Evolutionary conservation across 2,329 filamentous ascomycete species (phyloP), one percentile per base, ranked within the genome.

Genomic region (Ceratocystis albifundus): DNA sequence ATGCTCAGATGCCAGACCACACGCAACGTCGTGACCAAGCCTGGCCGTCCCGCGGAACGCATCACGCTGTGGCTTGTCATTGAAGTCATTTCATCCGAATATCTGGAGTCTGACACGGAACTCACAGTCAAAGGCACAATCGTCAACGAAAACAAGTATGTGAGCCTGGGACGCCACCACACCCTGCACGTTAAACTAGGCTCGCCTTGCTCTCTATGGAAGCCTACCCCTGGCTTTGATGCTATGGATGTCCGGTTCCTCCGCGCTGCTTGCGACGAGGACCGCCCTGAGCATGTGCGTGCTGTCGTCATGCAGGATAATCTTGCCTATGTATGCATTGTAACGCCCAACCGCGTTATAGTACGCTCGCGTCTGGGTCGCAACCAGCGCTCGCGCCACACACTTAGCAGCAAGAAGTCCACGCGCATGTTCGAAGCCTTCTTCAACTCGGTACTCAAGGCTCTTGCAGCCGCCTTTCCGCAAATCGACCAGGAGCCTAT

Each of bases 231-330:
- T 65, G 76, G 91, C 53, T 99, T 94, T 94, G 94, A 99, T 75
- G 92, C 88, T 70, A 86, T 99, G 10, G 89, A 92, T 2, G 78
- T 88, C 61, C 86, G 89, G 68, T 87, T 89, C 59, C 81, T 99
- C 10, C 80, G 83, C 66, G 90, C 96, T 74, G 88, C 91, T 0
- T 81, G 93, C 15, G 86, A 89, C 71, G 85, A 89, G 70, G 87
- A 90, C 70, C 86, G 87, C 72, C 86, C 88, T 69, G 91, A 90
- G 0, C 88, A 93, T 69, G 82, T 96, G 20, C 90, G 91, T 66
- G 93, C 94, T 0, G 87, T 97, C 0, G 89, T 97, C 28, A 93
- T 99, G 88, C 89, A 96, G 71, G 93, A 97, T 72, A 88, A 89
- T 17, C 75, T 89, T 17, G 88, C 90, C 67, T 90, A 92, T 74